Base-by-base conservation (phyloP, 2,329 filamentous ascomycete species). In the Bipolaris victoriae region DNA sequence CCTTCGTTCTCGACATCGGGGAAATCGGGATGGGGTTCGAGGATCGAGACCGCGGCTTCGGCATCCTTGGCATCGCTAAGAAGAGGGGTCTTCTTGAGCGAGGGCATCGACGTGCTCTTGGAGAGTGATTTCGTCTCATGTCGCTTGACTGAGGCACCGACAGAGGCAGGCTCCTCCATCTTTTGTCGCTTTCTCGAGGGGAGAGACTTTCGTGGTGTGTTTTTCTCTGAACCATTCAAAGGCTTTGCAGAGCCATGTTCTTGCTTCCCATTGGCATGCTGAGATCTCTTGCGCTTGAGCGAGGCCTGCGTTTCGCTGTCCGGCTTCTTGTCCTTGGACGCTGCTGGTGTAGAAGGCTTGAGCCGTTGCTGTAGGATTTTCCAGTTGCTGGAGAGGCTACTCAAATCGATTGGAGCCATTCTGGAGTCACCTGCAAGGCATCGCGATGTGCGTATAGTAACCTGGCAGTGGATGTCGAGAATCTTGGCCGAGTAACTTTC, bases 331-430 rank as follows among this genome's bases (percentile, higher is more conserved):
- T 73, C 66, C 50, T 69, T 71, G 7, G 69, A 61, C 60, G 67
- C 35, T 51, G 71, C 18, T 60, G 74, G 43, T 63, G 62, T 62
- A 66, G 79, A 71, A 61, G 78, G 57, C 58, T 75, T 64, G 50
- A 76, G 78, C 67, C 83, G 83, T 63, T 84, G 84, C 78, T 92
- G 89, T 52, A 93, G 82, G 78, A 85, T 89, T 78, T 91, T 92
- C 90, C 90, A 93, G 73, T 93, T 93, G 71, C 80, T 81, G 64
- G 79, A 81, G 45, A 82, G 69, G 52, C 74, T 72, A 22, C 50
- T 66, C 48, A 77, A 62, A 62, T 79, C 73, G 66, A 83, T 80
- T 49, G 63, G 71, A 35, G 71, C 72, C 73, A 76, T 76, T 55
- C 55, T 61, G 53, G 45, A 52, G 65, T 76, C 66, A 74, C 60